Base-by-base conservation (phyloP, 179 eudicot species). In the Patellifolia procumbens region DNA sequence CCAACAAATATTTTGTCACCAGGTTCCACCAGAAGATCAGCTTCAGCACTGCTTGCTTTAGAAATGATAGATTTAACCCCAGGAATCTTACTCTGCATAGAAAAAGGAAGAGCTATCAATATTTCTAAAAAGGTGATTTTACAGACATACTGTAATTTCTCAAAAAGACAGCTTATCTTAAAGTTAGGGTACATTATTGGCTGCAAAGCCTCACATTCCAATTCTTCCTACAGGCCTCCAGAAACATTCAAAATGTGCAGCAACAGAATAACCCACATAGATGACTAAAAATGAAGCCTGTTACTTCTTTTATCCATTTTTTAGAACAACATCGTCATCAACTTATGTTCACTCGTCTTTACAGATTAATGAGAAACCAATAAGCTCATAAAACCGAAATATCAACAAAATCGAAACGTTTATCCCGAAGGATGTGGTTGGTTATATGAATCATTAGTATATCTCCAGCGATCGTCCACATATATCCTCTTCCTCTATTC, bases 61-160 rank as follows among this genome's bases (percentile, higher is more conserved):
- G 98, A 92, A 82, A 94, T 91, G 81, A 94, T 79, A 68, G 98
- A 94, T 78, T 86, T 82, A 28, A 94, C 91, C 68, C 87, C 92
- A 64, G 91, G 92, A 72, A 78, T 81, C 82, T 91, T 94, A 43
- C 79, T 85, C 98, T 94, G 89, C 86, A 81, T 70, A 64, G 76
- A 19, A 62, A 58, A 63, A 37, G 46, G 3, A 77, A 19, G 11
- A 9, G 19, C 31, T 45, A 19, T 65, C 8, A 59, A 45, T 46
- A 17, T 3, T 3, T 46, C 35, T 29, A 63, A 37, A 68, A 62
- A 22, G 19, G 19, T 16, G 59, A 39, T 12, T 31, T 1, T 39
- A 52, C 49, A 24, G 60, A 37, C 53, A 8, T 22, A 34, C 17
- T 17, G 22, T 3, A 32, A 31, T 46, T 49, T 15, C 39, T 55